Base-by-base conservation (phyloP, 2,329 filamentous ascomycete species). In the Hirsutella minnesotensis region DNA sequence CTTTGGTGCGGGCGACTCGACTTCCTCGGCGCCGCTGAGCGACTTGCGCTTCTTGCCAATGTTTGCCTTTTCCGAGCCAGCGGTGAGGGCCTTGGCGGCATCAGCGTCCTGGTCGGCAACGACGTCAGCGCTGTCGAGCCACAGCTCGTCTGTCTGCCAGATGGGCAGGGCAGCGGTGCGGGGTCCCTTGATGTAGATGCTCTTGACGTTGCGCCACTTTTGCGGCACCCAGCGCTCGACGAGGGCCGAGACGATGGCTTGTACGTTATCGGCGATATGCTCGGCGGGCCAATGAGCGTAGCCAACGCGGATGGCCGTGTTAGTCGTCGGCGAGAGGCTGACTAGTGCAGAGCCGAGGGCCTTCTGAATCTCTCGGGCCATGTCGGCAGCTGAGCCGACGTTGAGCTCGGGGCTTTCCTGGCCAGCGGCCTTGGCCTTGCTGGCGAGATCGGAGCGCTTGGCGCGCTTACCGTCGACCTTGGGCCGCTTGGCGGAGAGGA, bases 121-220 rank as follows among this genome's bases (percentile, higher is more conserved):
- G 56, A 83, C 77, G 48, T 86, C 81, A 47, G 79, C 73, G 46
- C 82, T 77, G 50, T 92, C 85, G 15, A 82, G 64, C 88, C 92
- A 98, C 49, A 98, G 72, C 71, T 95, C 88, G 52, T 88, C 83
- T 4, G 90, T 85, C 58, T 95, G 68, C 86, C 88, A 98, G 58
- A 98, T 81, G n/a, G 92, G 92, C 56, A 98, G 72, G 9, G 90
- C 84, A 47, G 81, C 83, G 4, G 90, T 95, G 57, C 86, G 80
- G 22, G 86, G 83, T 3, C 87, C 86, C 73, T 96, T 98, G 70
- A 98, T 73, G 63, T 94, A 88, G 47, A 98, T 68, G 49, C 78
- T 77, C 62, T 82, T 81, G 49, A 96, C 75, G 60, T 90, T 92
- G 56, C 77, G 78, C 88, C 89, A 95, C 56, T 88, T 82, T 60